phyloP scores from a whole-genome alignment of 306 rosid species.

The Casuarina equisetifolia region DNA sequence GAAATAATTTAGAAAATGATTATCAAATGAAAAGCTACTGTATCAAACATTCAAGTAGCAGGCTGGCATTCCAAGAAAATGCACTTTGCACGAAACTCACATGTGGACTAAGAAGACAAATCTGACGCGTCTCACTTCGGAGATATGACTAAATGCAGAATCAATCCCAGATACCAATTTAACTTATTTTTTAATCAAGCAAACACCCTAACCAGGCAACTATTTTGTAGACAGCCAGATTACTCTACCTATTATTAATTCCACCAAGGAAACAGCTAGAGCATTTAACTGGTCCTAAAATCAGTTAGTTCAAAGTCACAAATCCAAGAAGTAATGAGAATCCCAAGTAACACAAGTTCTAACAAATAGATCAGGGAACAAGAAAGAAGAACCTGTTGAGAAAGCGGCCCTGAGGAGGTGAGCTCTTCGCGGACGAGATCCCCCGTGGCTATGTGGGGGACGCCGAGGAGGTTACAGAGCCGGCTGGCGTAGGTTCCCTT shows the following conservation, averaged over 20 bases:
- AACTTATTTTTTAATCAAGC: no score
- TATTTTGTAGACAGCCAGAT: no score
- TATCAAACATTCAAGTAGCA: no score
- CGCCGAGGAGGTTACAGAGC: conserved; percentile 68
- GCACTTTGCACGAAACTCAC: no score
- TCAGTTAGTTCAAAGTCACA: not conserved
- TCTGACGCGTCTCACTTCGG: no score
- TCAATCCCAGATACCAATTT: no score
- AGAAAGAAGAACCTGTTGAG: conserved; percentile 47
- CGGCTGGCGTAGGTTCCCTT: conserved; percentile 94
- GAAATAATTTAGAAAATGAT: no score
- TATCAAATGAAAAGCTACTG: no score
- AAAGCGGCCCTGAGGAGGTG: conserved; percentile 70
- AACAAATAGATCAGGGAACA: not conserved
- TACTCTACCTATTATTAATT: not conserved
- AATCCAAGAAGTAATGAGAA: not conserved
- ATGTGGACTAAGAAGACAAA: no score
- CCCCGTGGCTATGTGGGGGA: conserved; percentile 90
- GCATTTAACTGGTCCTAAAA: not conserved
- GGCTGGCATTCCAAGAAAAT: no score
- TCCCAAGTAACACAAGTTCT: not conserved
- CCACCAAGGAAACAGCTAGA: not conserved
- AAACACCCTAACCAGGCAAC: no score
- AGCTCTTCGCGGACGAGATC: conserved; percentile 96
- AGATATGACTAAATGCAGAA: no score